Evolutionary conservation across 1,284 basidiomycete genomes (phyloP).

Genomic region (Apiotrichum domesticum): DNA sequence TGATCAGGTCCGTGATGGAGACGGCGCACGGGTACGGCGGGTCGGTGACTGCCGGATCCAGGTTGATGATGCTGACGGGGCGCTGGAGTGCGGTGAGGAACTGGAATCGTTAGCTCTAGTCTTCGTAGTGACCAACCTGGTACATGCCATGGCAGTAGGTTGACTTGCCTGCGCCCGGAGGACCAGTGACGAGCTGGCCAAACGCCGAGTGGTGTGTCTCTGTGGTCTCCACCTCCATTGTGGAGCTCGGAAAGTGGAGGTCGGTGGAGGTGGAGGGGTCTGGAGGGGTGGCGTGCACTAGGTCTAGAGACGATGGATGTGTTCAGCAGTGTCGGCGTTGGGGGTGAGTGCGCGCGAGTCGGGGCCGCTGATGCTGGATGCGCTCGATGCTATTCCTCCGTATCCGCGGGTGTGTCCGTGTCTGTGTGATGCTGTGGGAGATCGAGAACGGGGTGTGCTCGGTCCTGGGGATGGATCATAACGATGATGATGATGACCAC

Average conservation of each 20-base stretch:
- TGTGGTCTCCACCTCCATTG: not conserved
- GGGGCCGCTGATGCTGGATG: not conserved
- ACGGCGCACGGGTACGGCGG: conserved; percentile 88
- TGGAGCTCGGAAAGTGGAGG: not conserved
- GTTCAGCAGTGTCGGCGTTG: conserved; percentile 2
- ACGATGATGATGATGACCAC: not conserved
- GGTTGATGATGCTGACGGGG: conserved; percentile 83
- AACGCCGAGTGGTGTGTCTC: conserved; percentile 31
- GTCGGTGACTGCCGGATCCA: conserved; percentile 86
- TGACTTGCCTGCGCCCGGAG: conserved; percentile 88
- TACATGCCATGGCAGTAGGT: conserved; percentile 91
- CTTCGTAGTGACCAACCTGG: conserved; percentile 49
- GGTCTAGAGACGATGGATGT: not conserved
- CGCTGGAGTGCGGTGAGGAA: conserved; percentile 80
- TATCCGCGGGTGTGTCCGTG: not conserved
- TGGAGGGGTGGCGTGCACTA: conserved; percentile 3
- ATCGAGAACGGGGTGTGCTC: not conserved
- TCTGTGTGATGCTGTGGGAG: not conserved
- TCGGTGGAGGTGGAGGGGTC: conserved; percentile 2
- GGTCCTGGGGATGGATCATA: not conserved
- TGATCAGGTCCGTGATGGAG: conserved; percentile 79
- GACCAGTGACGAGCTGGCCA: conserved; percentile 68
- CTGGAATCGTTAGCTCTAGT: conserved; percentile 25
- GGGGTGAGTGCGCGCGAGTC: not conserved
- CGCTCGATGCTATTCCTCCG: not conserved